Conservation (phyloP, 176 grass and related monocot genomes). For the Oryza australiensis region DNA sequence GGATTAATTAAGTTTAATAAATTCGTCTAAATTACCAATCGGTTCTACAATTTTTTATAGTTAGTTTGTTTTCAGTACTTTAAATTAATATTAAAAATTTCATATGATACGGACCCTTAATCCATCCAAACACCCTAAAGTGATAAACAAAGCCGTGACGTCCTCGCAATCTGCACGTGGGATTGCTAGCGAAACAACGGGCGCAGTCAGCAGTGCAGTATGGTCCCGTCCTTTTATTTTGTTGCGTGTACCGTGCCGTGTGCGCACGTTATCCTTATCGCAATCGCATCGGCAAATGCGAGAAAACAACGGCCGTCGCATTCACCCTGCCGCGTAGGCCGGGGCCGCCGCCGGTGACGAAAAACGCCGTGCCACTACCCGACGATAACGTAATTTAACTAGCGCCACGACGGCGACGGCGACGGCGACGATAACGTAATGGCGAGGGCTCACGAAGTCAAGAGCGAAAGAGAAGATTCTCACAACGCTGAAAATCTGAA, state of each 20-base stretch:
- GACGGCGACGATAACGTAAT: not conserved
- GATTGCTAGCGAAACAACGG: not conserved
- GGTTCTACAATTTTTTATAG: too few species aligned
- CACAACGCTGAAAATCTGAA: not conserved
- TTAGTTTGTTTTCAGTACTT: too few species aligned
- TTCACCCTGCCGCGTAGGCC: not conserved
- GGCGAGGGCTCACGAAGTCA: not conserved
- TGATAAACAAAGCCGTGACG: not conserved
- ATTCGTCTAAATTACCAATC: too few species aligned
- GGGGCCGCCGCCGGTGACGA: not conserved
- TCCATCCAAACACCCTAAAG: too few species aligned
- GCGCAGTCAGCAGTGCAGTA: too few species aligned
- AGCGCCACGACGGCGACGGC: not conserved
- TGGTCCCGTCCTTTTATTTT: too few species aligned
- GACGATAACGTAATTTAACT: conserved; percentile 21
- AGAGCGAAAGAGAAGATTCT: not conserved
- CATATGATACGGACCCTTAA: too few species aligned
- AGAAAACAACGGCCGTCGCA: not conserved
- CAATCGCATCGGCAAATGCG: not conserved
- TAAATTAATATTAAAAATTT: too few species aligned
- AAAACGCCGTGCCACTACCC: not conserved
- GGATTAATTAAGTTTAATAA: too few species aligned
- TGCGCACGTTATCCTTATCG: not conserved
- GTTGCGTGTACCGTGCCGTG: not conserved
- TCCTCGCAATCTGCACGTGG: not conserved